Base-by-base conservation (phyloP, 768 basidiomycete species). In the Exidia glandulosa region DNA sequence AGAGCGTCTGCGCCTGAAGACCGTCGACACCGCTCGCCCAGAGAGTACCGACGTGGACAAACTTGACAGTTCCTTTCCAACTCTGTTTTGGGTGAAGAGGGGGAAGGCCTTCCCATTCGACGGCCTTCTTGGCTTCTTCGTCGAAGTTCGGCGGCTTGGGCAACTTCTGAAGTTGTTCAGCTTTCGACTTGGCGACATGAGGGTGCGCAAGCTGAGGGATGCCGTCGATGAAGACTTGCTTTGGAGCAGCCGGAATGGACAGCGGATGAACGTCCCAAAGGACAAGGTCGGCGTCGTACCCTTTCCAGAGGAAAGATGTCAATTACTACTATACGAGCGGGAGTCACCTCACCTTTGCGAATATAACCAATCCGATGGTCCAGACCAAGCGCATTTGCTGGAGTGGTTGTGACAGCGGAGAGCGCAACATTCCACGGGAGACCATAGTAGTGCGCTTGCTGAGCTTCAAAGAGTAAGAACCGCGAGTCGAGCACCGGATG, bases 401-500 rank as follows among this genome's bases (percentile, higher is more conserved):
- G 71, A 23, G 68, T 68, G 5, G 70, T 68, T 2, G 74, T 76
- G 52, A 75, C 70, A 13, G 70, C 63, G 25, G 66, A 59, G 1
- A 76, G 63, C 1, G 74, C 70, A 30, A 67, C 62, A 4, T 67
- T 66, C n/a, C 64, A 63, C 59, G 72, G 69, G 1, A 74, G 61
- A 13, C 73, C 73, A 60, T 72, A 74, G 57, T 68, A 67, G 52
- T 72, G 70, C 13, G 65, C 66, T 62, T 74, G 73, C 32, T 68
- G 67, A 12, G 75, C 74, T 62, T 75, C 73, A 57, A 66, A 74
- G 4, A 73, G 57, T 14, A 76, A 65, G 61, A 69, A 72, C 14
- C 74, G 64, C 19, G 69, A 71, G 63, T 77, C 61, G 13, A 66
- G 65, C 6, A 79, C 81, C 0, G 81, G 77, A 64, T 85, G 50